Evolutionary conservation across 1,284 basidiomycete genomes (phyloP).

Genomic region (Ganoderma resinaceum): DNA sequence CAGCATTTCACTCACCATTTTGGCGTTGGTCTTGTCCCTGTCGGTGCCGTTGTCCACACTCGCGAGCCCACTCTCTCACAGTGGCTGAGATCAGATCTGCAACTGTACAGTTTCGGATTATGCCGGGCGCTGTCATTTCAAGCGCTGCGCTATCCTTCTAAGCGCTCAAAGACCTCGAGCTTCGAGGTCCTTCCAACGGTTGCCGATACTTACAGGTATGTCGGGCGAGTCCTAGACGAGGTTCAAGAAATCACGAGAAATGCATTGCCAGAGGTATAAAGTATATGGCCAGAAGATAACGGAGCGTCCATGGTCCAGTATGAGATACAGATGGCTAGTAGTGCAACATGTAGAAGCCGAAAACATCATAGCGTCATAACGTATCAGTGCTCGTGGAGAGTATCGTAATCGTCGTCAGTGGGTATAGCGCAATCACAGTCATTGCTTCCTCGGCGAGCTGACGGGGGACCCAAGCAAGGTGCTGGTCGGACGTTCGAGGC

Average conservation of each 20-base stretch:
- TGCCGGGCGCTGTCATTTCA: background rate
- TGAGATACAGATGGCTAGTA: slow-evolving; percentile 25
- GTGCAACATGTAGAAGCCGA: slow-evolving; percentile 24
- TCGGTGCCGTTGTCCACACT: slow-evolving; percentile 10
- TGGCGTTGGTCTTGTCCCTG: slow-evolving; percentile 30
- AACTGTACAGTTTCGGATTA: slow-evolving; percentile 29
- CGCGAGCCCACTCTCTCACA: slow-evolving; percentile 6
- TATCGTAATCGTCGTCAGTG: slow-evolving; percentile 20
- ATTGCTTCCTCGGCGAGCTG: slow-evolving; percentile 41
- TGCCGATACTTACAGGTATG: too few species aligned
- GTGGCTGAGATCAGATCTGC: slow-evolving; percentile 32
- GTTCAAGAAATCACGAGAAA: background rate
- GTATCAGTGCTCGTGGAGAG: slow-evolving; percentile 21
- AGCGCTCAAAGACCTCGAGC: too few species aligned
- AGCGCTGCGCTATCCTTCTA: too few species aligned
- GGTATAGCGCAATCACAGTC: slow-evolving; percentile 12
- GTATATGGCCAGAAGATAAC: slow-evolving; percentile 1
- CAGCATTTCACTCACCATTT: slow-evolving; percentile 35
- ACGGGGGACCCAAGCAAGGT: slow-evolving; percentile 41
- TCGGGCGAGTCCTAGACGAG: background rate
- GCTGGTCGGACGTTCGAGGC: slow-evolving; percentile 51
- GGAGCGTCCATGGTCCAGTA: slow-evolving; percentile 6
- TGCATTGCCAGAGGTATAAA: slow-evolving; percentile 3
- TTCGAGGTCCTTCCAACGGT: too few species aligned
- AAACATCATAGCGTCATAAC: slow-evolving; percentile 13